phyloP scores from a whole-genome alignment of 2,329 filamentous ascomycete genomes.

The Sporothrix mexicana region DNA sequence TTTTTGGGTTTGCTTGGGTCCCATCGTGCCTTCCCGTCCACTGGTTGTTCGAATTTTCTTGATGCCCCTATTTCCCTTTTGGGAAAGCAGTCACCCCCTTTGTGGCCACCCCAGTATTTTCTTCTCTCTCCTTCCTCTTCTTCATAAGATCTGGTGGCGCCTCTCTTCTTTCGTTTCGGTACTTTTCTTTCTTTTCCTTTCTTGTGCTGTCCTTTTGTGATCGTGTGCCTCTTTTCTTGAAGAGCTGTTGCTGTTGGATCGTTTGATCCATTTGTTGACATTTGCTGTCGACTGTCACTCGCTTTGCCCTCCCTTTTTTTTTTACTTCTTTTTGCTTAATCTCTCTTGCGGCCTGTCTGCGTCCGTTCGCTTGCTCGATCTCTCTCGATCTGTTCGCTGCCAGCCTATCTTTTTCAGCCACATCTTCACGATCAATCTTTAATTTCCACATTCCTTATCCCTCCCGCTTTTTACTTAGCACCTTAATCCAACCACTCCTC shows the following conservation, averaged over 20 bases:
- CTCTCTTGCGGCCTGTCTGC: slow-evolving; percentile 17
- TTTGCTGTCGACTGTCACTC: not conserved
- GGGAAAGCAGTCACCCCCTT: not conserved
- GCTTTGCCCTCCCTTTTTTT: not conserved
- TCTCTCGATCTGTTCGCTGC: slow-evolving; percentile 1
- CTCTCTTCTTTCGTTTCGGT: not conserved
- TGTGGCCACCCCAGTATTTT: slow-evolving; percentile 5
- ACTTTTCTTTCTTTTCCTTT: not conserved
- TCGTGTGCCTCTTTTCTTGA: not conserved
- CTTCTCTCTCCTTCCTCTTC: not conserved
- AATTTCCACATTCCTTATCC: slow-evolving; percentile 13
- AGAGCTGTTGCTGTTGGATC: not conserved
- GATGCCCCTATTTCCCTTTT: not conserved
- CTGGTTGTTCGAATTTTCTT: not conserved
- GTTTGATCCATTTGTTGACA: slow-evolving; percentile 3
- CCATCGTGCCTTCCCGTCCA: not conserved
- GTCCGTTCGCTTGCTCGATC: slow-evolving; percentile 17
- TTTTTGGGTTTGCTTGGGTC: not conserved
- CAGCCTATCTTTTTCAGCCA: not conserved
- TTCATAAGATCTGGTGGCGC: slow-evolving; percentile 21
- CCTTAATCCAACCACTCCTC: not conserved
- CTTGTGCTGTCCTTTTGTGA: not conserved
- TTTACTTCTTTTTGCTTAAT: too few species aligned
- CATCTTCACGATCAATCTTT: not conserved
- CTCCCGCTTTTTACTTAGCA: not conserved